These are phyloP conservation scores for Nicotiana tabacum DNA, from an alignment of 257 asterid species.

Conservation along the genomic window DNA sequence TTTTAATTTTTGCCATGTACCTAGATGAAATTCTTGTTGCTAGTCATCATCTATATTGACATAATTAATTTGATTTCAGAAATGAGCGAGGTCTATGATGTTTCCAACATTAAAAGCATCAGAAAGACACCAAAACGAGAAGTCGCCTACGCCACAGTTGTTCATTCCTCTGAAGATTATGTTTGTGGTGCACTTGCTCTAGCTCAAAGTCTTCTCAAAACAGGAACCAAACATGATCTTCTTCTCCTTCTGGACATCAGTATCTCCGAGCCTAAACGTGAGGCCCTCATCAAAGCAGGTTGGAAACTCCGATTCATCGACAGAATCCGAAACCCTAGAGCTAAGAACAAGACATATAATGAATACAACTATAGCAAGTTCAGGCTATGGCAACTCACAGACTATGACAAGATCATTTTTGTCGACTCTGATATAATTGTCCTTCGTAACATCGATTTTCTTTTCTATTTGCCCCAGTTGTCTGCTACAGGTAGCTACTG, in stretches of 20 bases:
- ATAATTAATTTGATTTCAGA: not conserved
- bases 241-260: conserved; percentile 58
- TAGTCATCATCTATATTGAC: too few relatives aligned
- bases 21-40: not conserved
- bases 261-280: conserved; percentile 42
- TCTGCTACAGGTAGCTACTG: conserved; percentile 69
- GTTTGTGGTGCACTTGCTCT: conserved; percentile 64
- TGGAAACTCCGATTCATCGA: conserved; percentile 62
- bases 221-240: conserved; percentile 48
- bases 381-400: not conserved
- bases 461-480: conserved; percentile 69
- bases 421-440: conserved; percentile 66
- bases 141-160: conserved; percentile 56
- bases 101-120: conserved; percentile 25
- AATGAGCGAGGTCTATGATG: conserved; percentile 33
- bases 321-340: conserved; percentile 61
- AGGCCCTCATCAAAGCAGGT: conserved; percentile 51
- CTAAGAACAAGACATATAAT: not conserved
- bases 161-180: conserved; percentile 57
- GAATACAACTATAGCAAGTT: not conserved
- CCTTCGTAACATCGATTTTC: conserved; percentile 49
- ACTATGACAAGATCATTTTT: conserved; percentile 54
- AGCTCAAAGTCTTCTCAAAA: conserved; percentile 54
- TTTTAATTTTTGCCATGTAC: too few relatives aligned
- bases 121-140: conserved; percentile 24